Percentiles rank a stretch among this genome's conserved stretches.
These are phyloP conservation scores for Sarocladium strictum DNA, from an alignment of 2,329 filamentous ascomycete genomes.

Conservation along the genomic window DNA sequence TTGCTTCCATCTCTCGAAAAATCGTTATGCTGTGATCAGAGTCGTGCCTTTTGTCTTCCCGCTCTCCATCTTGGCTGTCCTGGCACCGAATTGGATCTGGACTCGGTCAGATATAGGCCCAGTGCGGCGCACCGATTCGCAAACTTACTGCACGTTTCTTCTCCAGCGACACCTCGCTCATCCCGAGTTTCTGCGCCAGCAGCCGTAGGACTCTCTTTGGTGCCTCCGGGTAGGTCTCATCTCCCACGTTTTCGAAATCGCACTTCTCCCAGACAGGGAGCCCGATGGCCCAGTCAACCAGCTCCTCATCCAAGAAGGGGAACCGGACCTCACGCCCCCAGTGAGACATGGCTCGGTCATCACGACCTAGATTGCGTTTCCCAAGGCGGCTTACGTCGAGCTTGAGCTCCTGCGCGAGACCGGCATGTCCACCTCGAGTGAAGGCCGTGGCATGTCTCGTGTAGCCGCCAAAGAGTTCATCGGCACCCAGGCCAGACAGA, in stretches of 20 bases:
- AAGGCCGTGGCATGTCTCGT: slow-evolving; percentile 77
- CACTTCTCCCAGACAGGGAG: slow-evolving; percentile 80
- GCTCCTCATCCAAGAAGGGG: slow-evolving; percentile 80
- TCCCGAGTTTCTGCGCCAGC: slow-evolving; percentile 66
- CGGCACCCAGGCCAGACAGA: slow-evolving; percentile 87
- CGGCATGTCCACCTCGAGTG: slow-evolving; percentile 58
- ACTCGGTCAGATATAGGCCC: neutral
- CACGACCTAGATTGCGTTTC: slow-evolving; percentile 88
- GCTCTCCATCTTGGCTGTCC: slow-evolving; percentile 77
- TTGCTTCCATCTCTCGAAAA: neutral
- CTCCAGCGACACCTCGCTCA: slow-evolving; percentile 68
- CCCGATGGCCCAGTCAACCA: slow-evolving; percentile 75
- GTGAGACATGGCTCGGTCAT: slow-evolving; percentile 84
- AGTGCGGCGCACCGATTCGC: no score
- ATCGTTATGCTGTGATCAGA: slow-evolving; percentile 37
- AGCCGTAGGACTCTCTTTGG: slow-evolving; percentile 73
- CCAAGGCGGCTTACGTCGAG: slow-evolving; percentile 82
- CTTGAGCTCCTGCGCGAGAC: slow-evolving; percentile 74
- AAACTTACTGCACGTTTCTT: slow-evolving; percentile 83
- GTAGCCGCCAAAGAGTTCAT: slow-evolving; percentile 95
- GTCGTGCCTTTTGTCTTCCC: slow-evolving; percentile 65
- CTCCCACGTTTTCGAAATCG: slow-evolving; percentile 58
- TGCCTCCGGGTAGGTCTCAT: slow-evolving; percentile 16
- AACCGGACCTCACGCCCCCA: slow-evolving; percentile 88
- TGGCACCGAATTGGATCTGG: slow-evolving; percentile 75